Conservation (phyloP, 148 eudicot genomes). For the Dianthus caryophyllus region DNA sequence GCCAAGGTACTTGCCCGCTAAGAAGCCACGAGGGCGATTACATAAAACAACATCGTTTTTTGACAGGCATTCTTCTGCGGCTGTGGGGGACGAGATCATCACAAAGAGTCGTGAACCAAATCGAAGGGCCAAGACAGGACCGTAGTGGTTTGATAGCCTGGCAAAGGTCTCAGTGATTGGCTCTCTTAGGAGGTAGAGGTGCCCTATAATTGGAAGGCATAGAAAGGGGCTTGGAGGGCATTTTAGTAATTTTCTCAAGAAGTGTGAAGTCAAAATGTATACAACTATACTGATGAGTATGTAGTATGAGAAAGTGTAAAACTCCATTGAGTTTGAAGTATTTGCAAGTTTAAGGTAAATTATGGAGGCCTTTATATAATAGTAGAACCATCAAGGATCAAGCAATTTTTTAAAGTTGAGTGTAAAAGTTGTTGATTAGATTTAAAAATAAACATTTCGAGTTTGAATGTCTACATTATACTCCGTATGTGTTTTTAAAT, state of each 20-base stretch:
- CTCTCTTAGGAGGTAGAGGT: constrained; percentile 40
- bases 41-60: constrained; percentile 27
- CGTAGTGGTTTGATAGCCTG: constrained; percentile 28
- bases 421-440: too few relatives aligned
- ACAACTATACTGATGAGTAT: constrained; percentile 1
- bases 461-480: too few relatives aligned
- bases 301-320: background rate
- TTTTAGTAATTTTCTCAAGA: constrained; percentile 20
- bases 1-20: constrained; percentile 21
- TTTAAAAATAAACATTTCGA: too few relatives aligned
- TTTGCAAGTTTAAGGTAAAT: too few relatives aligned
- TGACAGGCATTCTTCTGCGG: constrained; percentile 27
- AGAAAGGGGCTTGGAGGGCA: constrained; percentile 45
- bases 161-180: constrained; percentile 38
- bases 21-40: constrained; percentile 22
- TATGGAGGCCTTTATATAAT: too few relatives aligned
- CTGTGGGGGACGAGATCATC: constrained; percentile 21
- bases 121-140: constrained; percentile 38
- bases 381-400: too few relatives aligned
- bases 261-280: constrained; percentile 18
- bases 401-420: too few relatives aligned
- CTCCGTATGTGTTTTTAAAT: too few relatives aligned
- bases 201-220: constrained; percentile 49
- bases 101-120: constrained; percentile 43
- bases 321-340: constrained; percentile 5